A percentile compares a stretch with the other conserved stretches of the same genome.
Conservation (phyloP, 129 eudicot species). For the Saposhnikovia divaricata region DNA sequence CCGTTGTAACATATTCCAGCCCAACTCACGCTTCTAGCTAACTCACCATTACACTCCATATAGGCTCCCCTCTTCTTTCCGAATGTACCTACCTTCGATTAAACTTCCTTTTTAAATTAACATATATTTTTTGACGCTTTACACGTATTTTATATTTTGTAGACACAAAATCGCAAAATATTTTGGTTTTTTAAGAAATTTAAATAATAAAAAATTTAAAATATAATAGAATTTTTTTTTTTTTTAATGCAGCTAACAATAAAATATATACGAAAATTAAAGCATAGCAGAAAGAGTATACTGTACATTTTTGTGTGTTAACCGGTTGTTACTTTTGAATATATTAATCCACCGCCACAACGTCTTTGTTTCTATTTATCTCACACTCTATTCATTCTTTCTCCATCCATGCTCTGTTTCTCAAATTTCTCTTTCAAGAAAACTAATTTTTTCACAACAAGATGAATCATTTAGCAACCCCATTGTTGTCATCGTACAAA, state of each 20-base stretch:
- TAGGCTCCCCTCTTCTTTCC: not conserved
- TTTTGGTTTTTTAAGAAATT: no score
- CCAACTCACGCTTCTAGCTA: not conserved
- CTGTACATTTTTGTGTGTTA: not conserved
- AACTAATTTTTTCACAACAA: slow-evolving; percentile 9
- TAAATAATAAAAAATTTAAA: no score
- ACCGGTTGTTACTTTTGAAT: not conserved
- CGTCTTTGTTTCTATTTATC: not conserved
- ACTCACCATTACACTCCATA: not conserved
- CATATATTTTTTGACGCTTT: no score
- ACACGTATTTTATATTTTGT: no score
- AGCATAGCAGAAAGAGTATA: no score
- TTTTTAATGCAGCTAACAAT: no score
- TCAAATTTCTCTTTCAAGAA: slow-evolving; percentile 3
- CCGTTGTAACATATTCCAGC: slow-evolving; percentile 23
- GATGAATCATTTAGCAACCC: slow-evolving; percentile 30
- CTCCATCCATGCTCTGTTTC: not conserved
- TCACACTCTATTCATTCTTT: not conserved
- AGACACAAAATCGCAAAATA: no score
- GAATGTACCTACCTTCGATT: no score
- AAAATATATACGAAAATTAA: no score
- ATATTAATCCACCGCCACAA: slow-evolving; percentile 6
- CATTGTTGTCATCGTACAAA: slow-evolving; percentile 24
- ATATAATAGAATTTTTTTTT: no score
- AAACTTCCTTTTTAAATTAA: no score